Percentiles rank a stretch among this genome's conserved stretches.
Conservation (phyloP, 805 yeast species). For the Metschnikowia dekortorum region DNA sequence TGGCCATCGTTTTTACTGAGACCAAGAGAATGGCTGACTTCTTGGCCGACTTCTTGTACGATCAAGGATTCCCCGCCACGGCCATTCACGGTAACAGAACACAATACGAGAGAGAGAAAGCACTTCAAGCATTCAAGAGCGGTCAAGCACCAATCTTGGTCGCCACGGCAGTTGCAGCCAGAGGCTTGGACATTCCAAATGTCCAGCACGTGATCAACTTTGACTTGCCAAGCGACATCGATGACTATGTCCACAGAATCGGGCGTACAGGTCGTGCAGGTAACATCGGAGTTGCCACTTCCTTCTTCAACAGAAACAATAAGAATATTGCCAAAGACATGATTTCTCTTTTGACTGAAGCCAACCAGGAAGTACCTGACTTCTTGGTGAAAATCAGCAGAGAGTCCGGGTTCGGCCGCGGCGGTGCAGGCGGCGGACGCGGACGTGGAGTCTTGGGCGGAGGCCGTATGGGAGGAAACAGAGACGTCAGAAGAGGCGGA, state of each 20-base stretch:
- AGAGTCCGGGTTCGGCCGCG: conserved; percentile 55
- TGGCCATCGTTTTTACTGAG: conserved; percentile 94
- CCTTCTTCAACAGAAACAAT: conserved; percentile 96
- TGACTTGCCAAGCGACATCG: conserved; percentile 94
- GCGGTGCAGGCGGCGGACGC: conserved; percentile 37
- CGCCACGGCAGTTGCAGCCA: conserved; percentile 99
- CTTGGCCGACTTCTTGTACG: conserved; percentile 85
- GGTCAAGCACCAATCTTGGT: conserved; percentile 93
- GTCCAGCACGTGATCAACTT: conserved; percentile 97
- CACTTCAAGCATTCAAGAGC: conserved; percentile 86
- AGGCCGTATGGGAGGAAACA: conserved; percentile 33
- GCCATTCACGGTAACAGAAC: conserved; percentile 99
- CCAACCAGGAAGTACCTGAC: conserved; percentile 95
- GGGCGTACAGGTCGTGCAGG: conserved; percentile 99
- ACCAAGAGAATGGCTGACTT: conserved; percentile 98
- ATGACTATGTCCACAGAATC: conserved; percentile 98
- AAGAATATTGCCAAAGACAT: conserved; percentile 83
- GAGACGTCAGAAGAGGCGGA: conserved; percentile 50
- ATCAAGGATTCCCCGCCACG: conserved; percentile 91
- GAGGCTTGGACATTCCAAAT: conserved; percentile 99
- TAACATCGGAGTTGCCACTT: conserved; percentile 97
- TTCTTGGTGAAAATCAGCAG: conserved; percentile 78
- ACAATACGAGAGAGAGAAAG: conserved; percentile 96
- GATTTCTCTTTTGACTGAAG: conserved; percentile 83
- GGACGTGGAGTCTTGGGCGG: conserved; percentile 49